A percentile compares a stretch with the other conserved stretches of the same genome.
phyloP scores from a whole-genome alignment of 306 rosid genomes.

The Corylus heterophylla region DNA sequence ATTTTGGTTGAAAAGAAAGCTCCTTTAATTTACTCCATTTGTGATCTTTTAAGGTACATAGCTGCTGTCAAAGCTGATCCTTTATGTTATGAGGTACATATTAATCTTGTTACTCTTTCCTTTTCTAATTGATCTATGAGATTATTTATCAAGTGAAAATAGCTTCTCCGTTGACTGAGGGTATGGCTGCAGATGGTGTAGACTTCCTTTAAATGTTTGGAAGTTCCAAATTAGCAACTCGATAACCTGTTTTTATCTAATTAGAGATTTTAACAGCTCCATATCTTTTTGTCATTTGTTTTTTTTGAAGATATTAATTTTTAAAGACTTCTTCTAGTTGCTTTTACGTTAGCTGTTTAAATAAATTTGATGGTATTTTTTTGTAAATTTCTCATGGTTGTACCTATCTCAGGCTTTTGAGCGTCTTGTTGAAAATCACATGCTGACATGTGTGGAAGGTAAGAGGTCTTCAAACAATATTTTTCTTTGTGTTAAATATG shows the following conservation, averaged over 20 bases:
- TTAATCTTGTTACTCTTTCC: slow-evolving; percentile 21
- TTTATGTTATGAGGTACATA: slow-evolving; percentile 86
- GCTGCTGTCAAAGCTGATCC: slow-evolving; percentile 98
- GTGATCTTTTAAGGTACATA: slow-evolving; percentile 67
- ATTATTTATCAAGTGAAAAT: slow-evolving; percentile 1
- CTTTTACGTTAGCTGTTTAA: slow-evolving; percentile 5
- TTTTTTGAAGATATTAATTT: too few species aligned
- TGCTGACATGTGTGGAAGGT: slow-evolving; percentile 97
- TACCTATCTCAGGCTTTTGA: slow-evolving; percentile 80
- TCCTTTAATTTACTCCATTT: slow-evolving; percentile 25
- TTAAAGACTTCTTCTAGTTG: neutral
- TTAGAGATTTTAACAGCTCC: neutral
- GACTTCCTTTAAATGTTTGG: neutral
- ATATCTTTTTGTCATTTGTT: neutral
- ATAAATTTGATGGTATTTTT: neutral
- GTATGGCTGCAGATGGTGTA: neutral
- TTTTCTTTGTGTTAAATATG: slow-evolving; percentile 12
- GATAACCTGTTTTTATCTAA: neutral
- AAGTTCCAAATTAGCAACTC: neutral
- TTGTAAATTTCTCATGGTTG: slow-evolving; percentile 25
- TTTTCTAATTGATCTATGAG: slow-evolving; percentile 14
- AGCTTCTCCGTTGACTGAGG: slow-evolving; percentile 4
- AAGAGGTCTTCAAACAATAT: slow-evolving; percentile 14
- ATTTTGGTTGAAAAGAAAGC: slow-evolving; percentile 3
- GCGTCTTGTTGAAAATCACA: slow-evolving; percentile 91